These are phyloP conservation scores for Pythium dissotocum DNA, from an alignment of 352 stramenopile genomes.

Conservation along the genomic window DNA sequence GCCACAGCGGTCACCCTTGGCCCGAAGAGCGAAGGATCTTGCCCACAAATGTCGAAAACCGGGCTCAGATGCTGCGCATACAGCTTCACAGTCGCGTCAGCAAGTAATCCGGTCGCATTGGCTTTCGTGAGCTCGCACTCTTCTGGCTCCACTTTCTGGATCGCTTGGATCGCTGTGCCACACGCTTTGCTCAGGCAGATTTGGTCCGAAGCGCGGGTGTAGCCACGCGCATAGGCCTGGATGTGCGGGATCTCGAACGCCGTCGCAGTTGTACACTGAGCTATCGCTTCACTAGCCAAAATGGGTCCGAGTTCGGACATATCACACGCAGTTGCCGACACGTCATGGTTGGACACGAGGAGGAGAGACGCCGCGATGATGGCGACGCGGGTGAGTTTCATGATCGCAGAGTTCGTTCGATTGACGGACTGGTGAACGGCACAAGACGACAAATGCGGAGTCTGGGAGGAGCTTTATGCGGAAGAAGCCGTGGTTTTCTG, in stretches of 20 bases:
- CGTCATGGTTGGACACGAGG: background rate
- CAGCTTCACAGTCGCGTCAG: background rate
- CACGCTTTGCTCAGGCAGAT: conserved; percentile 3
- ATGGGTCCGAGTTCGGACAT: conserved; percentile 13
- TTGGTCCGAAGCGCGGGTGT: background rate
- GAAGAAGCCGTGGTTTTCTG: no score
- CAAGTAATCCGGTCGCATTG: background rate
- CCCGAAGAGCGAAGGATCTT: background rate
- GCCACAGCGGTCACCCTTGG: background rate
- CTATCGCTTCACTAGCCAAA: background rate
- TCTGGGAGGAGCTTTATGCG: no score
- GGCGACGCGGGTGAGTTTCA: no score
- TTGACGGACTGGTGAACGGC: no score
- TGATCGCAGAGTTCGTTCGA: no score
- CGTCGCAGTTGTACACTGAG: background rate
- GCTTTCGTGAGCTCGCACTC: conserved; percentile 3
- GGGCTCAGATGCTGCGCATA: background rate
- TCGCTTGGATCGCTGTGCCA: conserved; percentile 4
- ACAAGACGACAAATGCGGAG: no score
- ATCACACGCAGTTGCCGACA: background rate
- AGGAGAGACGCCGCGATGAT: no score
- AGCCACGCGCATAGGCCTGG: background rate
- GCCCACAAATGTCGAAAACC: conserved; percentile 1
- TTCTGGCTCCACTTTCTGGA: background rate
- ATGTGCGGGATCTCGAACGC: conserved; percentile 8